A percentile compares a stretch with the other conserved stretches of the same genome.
Conservation (phyloP, 1,284 basidiomycete genomes). For the Rhodotorula sp. region DNA sequence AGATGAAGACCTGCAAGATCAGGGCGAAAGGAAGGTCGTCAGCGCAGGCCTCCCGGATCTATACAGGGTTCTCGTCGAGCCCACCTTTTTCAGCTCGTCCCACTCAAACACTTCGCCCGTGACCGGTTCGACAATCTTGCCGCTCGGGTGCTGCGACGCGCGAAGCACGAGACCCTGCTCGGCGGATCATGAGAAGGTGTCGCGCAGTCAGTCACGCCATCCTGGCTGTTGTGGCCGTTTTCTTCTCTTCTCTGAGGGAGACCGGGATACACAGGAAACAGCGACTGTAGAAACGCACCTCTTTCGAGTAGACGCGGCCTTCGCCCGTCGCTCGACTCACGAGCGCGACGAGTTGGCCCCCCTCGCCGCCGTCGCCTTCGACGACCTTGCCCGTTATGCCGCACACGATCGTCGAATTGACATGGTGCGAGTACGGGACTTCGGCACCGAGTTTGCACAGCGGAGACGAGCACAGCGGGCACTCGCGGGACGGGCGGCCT, state of each 20-base stretch:
- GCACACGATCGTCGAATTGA: constrained; percentile 93
- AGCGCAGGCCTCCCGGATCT: neutral
- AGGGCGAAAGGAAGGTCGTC: neutral
- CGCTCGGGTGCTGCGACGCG: constrained; percentile 67
- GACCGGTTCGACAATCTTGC: constrained; percentile 74
- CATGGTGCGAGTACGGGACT: constrained; percentile 89
- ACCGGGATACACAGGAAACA: neutral
- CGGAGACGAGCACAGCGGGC: constrained; percentile 74
- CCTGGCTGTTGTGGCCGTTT: no score
- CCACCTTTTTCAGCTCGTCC: constrained; percentile 70
- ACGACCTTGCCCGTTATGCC: constrained; percentile 85
- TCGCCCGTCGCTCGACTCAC: constrained; percentile 73
- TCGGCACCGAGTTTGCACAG: constrained; percentile 75
- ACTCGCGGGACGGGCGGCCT: constrained; percentile 59
- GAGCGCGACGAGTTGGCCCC: constrained; percentile 36
- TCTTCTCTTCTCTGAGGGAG: no score
- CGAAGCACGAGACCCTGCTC: constrained; percentile 75
- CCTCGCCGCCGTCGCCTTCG: constrained; percentile 64
- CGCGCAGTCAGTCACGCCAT: constrained; percentile 1
- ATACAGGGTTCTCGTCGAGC: constrained; percentile 53
- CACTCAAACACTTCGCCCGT: constrained; percentile 67
- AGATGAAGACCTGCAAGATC: constrained; percentile 66
- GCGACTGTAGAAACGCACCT: constrained; percentile 57
- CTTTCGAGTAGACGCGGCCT: constrained; percentile 86
- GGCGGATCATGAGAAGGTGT: constrained; percentile 1